Percentiles rank a stretch among this genome's conserved stretches.
phyloP scores from a whole-genome alignment of 1,139 yeast species.

The Yamadazyma jaroonii region DNA sequence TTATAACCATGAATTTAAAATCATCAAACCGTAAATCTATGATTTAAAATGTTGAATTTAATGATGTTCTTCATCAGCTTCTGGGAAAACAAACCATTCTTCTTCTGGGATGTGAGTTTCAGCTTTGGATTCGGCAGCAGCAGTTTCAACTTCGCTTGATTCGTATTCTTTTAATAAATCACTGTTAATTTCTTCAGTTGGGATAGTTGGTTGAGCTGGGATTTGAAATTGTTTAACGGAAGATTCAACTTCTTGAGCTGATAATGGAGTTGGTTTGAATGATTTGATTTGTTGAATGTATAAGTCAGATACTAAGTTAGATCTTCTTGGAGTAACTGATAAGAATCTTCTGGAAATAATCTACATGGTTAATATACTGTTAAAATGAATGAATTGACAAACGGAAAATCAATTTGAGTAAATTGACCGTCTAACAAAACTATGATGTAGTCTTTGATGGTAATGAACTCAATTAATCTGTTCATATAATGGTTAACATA shows the following conservation, averaged over 20 bases:
- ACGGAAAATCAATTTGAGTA: too few relatives aligned
- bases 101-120: constrained; percentile 55
- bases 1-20: too few relatives aligned
- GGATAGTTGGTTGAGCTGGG: constrained; percentile 72
- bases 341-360: constrained; percentile 41
- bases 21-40: too few relatives aligned
- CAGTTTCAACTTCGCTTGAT: constrained; percentile 62
- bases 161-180: constrained; percentile 77
- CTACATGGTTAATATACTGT: constrained; percentile 13
- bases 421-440: too few relatives aligned
- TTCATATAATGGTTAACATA: constrained; percentile 12
- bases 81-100: constrained; percentile 84
- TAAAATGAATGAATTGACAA: not conserved
- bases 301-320: constrained; percentile 76
- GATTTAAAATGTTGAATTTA: constrained; percentile 3
- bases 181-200: constrained; percentile 71
- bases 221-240: constrained; percentile 79
- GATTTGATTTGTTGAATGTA: constrained; percentile 84
- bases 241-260: constrained; percentile 73
- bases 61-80: constrained; percentile 63
- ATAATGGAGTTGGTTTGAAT: constrained; percentile 78
- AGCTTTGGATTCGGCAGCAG: constrained; percentile 37
- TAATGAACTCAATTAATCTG: too few relatives aligned
- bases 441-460: too few relatives aligned
- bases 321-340: constrained; percentile 44